Evolutionary conservation across 495 filamentous ascomycete genomes (phyloP).

Genomic region (Hyaloscypha finlandica): DNA sequence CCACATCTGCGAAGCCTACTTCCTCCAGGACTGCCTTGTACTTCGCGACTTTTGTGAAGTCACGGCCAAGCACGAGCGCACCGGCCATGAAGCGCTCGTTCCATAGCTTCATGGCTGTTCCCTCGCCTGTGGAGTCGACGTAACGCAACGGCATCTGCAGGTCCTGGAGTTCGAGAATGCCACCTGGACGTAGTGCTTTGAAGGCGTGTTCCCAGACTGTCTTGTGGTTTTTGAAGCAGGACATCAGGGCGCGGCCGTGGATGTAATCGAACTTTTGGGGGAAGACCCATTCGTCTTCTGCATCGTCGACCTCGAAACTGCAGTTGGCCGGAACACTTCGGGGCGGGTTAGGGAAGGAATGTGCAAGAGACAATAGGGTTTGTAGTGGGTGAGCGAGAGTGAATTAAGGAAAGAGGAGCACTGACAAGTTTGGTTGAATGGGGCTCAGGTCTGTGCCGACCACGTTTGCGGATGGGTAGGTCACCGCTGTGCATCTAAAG

Average conservation of each 20-base stretch:
- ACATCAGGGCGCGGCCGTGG: slow-evolving; percentile 26
- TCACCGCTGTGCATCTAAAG: slow-evolving; percentile 16
- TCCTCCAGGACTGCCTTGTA: slow-evolving; percentile 44
- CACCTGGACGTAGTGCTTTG: slow-evolving; percentile 43
- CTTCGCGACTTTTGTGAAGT: neutral
- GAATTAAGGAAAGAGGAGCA: neutral
- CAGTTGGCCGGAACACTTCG: slow-evolving; percentile 33
- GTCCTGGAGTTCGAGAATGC: slow-evolving; percentile 48
- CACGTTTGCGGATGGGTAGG: slow-evolving; percentile 35
- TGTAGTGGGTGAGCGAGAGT: neutral
- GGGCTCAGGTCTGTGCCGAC: slow-evolving; percentile 54
- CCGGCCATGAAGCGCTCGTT: slow-evolving; percentile 36
- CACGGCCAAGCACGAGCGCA: slow-evolving; percentile 11
- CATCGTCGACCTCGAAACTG: slow-evolving; percentile 37
- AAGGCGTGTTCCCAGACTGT: slow-evolving; percentile 6
- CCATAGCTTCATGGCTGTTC: slow-evolving; percentile 26
- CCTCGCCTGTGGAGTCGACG: slow-evolving; percentile 42
- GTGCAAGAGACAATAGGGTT: too few relatives aligned
- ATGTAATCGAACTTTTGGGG: slow-evolving; percentile 37
- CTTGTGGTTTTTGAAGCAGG: slow-evolving; percentile 17
- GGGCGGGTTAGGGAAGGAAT: neutral
- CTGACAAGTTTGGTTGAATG: slow-evolving; percentile 45
- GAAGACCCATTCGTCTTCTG: slow-evolving; percentile 38
- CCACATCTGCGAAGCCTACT: slow-evolving; percentile 42
- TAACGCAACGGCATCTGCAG: slow-evolving; percentile 34